Evolutionary conservation across 2,329 filamentous ascomycete genomes (phyloP).

Genomic region (Ceratocystis papillata): DNA sequence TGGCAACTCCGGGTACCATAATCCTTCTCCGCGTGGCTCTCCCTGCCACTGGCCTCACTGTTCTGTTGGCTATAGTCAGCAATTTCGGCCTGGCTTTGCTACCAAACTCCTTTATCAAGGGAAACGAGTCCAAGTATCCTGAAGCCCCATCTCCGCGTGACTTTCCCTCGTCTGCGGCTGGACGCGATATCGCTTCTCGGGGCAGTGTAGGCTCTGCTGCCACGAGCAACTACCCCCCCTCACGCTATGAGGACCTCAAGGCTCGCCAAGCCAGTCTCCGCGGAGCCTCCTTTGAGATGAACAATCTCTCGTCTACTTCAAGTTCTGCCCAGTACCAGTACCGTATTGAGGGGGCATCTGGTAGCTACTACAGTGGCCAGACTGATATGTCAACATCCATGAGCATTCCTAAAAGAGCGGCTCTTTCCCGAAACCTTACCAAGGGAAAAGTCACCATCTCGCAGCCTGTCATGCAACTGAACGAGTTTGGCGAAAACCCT

Average conservation of each 20-base stretch:
- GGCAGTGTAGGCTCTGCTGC: constrained; percentile 34
- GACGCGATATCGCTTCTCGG: constrained; percentile 25
- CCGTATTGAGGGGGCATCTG: constrained; percentile 12
- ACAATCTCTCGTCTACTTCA: constrained; percentile 8
- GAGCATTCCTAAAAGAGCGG: constrained; percentile 25
- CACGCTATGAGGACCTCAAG: constrained; percentile 42
- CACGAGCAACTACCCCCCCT: constrained; percentile 37
- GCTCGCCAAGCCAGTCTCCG: constrained; percentile 26
- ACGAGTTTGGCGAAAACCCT: constrained; percentile 33
- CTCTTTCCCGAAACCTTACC: constrained; percentile 24
- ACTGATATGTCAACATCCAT: constrained; percentile 27
- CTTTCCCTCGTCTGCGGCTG: constrained; percentile 25
- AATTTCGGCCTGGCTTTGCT: constrained; percentile 34
- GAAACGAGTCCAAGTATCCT: constrained; percentile 21
- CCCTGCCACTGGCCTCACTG: constrained; percentile 40
- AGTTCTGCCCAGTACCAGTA: constrained; percentile 16
- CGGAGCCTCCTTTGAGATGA: constrained; percentile 13
- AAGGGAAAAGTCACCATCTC: constrained; percentile 40
- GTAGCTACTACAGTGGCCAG: constrained; percentile 18
- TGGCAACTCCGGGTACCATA: constrained; percentile 38
- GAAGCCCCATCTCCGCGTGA: constrained; percentile 25
- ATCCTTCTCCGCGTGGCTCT: constrained; percentile 40
- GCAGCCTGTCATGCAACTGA: constrained; percentile 36
- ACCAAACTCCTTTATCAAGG: constrained; percentile 28
- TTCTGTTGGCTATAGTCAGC: constrained; percentile 36